Conservation (phyloP, 495 filamentous ascomycete species). For the Margaritispora aquatica region DNA sequence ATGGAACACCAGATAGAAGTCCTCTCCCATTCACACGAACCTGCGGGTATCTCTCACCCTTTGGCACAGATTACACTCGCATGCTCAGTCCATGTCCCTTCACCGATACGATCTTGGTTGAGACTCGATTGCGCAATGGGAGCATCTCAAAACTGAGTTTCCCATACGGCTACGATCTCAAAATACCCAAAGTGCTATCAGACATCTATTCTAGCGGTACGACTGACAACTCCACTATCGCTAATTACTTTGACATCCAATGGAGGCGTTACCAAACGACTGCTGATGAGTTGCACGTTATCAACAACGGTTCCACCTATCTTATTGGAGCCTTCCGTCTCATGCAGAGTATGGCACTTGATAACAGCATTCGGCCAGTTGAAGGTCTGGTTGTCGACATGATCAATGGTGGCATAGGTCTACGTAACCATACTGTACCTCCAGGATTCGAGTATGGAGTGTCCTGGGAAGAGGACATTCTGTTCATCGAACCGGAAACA, state of each 20-base stretch:
- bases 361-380: slow-evolving; percentile 26
- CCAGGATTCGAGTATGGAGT: slow-evolving; percentile 19
- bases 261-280: slow-evolving; percentile 26
- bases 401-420: slow-evolving; percentile 33
- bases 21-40: slow-evolving; percentile 4
- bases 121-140: background rate
- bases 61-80: background rate
- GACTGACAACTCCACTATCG: slow-evolving; percentile 23
- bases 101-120: background rate
- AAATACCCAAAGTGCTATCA: slow-evolving; percentile 23
- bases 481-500: slow-evolving; percentile 40
- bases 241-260: slow-evolving; percentile 37
- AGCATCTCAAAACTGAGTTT: background rate
- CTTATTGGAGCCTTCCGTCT: slow-evolving; percentile 19
- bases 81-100: slow-evolving; percentile 4
- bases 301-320: slow-evolving; percentile 15
- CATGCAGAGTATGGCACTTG: slow-evolving; percentile 27
- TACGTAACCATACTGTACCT: slow-evolving; percentile 41
- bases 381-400: slow-evolving; percentile 41
- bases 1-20: slow-evolving; percentile 9
- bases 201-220: slow-evolving; percentile 32
- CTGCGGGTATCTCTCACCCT: background rate
- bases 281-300: background rate
- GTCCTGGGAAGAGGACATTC: slow-evolving; percentile 37
- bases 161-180: slow-evolving; percentile 15